Evolutionary conservation across 2,329 filamentous ascomycete genomes (phyloP).

Genomic region (Alternaria ventricosa): DNA sequence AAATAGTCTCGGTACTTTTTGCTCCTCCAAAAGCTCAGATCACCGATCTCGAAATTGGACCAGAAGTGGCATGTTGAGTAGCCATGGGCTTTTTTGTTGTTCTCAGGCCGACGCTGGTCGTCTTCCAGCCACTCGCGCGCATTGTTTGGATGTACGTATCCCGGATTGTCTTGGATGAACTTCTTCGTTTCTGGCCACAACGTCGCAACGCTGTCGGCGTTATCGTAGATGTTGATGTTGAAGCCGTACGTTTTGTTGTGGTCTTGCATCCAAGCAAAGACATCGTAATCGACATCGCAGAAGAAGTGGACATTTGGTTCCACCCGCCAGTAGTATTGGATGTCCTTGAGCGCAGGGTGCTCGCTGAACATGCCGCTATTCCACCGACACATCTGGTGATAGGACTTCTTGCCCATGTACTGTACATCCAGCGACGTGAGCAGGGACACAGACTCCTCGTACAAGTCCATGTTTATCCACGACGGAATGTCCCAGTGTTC

Average conservation of each 20-base stretch:
- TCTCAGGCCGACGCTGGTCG: conserved; percentile 74
- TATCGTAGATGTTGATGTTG: conserved; percentile 96
- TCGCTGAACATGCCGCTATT: conserved; percentile 98
- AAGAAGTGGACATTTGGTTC: conserved; percentile 99
- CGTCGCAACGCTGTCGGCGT: conserved; percentile 80
- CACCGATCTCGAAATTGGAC: conserved; percentile 97
- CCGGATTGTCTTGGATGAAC: conserved; percentile 84
- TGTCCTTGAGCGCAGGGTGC: conserved; percentile 82
- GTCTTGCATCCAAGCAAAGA: conserved; percentile 97
- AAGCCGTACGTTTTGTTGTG: conserved; percentile 99
- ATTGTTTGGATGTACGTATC: conserved; percentile 82
- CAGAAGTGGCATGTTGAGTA: conserved; percentile 99
- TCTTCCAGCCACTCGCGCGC: conserved; percentile 90
- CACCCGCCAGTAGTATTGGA: conserved; percentile 96
- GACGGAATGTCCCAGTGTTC: conserved; percentile 92
- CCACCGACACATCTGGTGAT: conserved; percentile 99
- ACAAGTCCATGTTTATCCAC: conserved; percentile 91
- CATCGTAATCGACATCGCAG: conserved; percentile 97
- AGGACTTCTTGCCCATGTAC: conserved; percentile 86
- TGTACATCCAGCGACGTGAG: conserved; percentile 86
- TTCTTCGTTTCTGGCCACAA: conserved; percentile 96
- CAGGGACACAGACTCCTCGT: conserved; percentile 81
- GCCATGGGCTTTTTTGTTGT: conserved; percentile 82
- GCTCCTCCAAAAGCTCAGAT: conserved; percentile 91
- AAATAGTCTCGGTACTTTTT: conserved; percentile 95